Percentiles rank a stretch among this genome's conserved stretches.
Evolutionary conservation across 2,329 filamentous ascomycete species (phyloP).

Genomic region (Bipolaris victoriae): DNA sequence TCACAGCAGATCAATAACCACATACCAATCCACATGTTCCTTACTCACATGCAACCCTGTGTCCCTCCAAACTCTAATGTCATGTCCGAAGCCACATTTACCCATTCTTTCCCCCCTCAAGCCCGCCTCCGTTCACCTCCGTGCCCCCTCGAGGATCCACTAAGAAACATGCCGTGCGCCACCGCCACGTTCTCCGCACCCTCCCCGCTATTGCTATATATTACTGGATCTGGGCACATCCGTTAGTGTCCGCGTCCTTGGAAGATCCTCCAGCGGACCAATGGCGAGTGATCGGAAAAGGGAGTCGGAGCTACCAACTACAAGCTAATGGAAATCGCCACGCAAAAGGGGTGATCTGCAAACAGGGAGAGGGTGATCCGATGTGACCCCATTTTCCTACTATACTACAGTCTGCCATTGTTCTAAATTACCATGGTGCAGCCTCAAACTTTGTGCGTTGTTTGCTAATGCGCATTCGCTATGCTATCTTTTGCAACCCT

Average conservation of each 20-base stretch:
- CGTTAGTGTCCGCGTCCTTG: not conserved
- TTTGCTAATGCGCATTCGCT: not conserved
- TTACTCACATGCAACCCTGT: not conserved
- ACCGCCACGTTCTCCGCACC: not conserved
- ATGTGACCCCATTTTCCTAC: not conserved
- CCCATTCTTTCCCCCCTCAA: not conserved
- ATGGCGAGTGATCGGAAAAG: not conserved
- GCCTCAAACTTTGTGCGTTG: not conserved
- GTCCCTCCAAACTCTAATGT: not conserved
- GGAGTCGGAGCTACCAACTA: not conserved
- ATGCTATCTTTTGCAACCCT: not conserved
- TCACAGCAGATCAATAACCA: not conserved
- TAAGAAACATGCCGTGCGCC: not conserved
- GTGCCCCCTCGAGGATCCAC: not conserved
- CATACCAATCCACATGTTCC: too few relatives aligned
- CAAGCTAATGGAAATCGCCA: not conserved
- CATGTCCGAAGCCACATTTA: not conserved
- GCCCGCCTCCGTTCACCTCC: not conserved
- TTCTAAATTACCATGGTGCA: not conserved
- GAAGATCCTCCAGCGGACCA: not conserved
- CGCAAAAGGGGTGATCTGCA: not conserved
- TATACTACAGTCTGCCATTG: not conserved
- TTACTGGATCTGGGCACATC: not conserved
- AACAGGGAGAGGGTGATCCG: not conserved
- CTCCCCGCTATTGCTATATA: not conserved